Base-by-base conservation (phyloP, 495 filamentous ascomycete genomes). In the Neurospora terricola region DNA sequence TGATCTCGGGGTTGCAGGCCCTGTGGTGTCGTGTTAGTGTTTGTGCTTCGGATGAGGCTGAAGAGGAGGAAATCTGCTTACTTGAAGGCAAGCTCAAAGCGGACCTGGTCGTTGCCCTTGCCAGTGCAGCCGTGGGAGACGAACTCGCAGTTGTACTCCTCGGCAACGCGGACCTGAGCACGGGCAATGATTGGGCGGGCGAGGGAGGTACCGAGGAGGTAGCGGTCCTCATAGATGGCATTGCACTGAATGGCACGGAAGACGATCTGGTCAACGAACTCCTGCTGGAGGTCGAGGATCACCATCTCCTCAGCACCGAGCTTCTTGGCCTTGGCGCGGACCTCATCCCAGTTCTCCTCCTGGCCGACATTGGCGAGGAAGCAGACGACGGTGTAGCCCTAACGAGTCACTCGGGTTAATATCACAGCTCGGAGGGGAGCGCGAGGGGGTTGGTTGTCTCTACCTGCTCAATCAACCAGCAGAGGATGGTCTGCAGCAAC, bases 151-250 rank as follows among this genome's bases (percentile, higher is more conserved):
- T 87, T 86, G 80, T 91, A 87, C 77, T 90, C 81, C 78, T 90
- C 82, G 21, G 94, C 94, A 72, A 92, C 91, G 10, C 75, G 80
- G 73, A 83, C 79, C 86, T 94, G 91, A 40, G 90, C 91, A 72
- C 94, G 89, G 70, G 94, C 94, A 77, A 97, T 97, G 76, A 97
- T 89, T 43, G 95, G 94, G 54, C 95, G 91, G 77, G 94, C 95
- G 40, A 98, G 87, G 36, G 86, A 90, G 73, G 93, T 95, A 73
- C 88, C 93, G 38, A 94, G 86, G 68, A 94, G 89, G 84, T 94
- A 94, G 72, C 90, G 86, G 77, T 91, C 90, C 85, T 97, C 93
- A 83, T 94, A 96, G 80, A 93, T 89, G 77, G 93, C 93, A 77
- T 96, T 95, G 88, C 91, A 94, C 79, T 91, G 91, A 76, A 97